A percentile compares a stretch with the other conserved stretches of the same genome.
phyloP scores from a whole-genome alignment of 2,329 filamentous ascomycete genomes.

The Chalaropsis ovoidea region DNA sequence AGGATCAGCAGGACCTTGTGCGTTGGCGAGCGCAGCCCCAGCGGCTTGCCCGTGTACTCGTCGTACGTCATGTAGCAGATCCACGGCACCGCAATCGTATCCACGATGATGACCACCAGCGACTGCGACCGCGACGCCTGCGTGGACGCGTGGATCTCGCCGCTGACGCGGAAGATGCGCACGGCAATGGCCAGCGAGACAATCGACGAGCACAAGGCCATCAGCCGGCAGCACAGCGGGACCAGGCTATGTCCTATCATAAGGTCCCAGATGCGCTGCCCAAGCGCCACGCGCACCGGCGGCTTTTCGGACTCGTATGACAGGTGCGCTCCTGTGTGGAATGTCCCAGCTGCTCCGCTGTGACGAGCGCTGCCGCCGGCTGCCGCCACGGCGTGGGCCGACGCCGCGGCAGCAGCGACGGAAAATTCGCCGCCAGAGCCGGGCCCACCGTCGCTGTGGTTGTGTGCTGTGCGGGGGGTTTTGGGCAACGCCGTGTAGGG shows the following conservation, averaged over 20 bases:
- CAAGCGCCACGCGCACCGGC: slow-evolving; percentile 32
- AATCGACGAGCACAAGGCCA: slow-evolving; percentile 72
- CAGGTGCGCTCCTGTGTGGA: slow-evolving; percentile 4
- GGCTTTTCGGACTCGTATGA: slow-evolving; percentile 27
- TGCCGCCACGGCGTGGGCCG: not conserved
- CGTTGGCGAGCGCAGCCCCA: slow-evolving; percentile 72
- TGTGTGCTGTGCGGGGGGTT: slow-evolving; percentile 25
- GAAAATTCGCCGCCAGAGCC: slow-evolving; percentile 28
- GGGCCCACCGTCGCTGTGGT: not conserved
- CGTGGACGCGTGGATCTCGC: slow-evolving; percentile 30
- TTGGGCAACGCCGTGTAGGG: slow-evolving; percentile 29
- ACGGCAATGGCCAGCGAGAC: slow-evolving; percentile 69
- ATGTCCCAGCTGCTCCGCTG: slow-evolving; percentile 26
- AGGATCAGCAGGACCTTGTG: slow-evolving; percentile 85
- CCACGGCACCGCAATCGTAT: slow-evolving; percentile 80
- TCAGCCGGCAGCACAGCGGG: slow-evolving; percentile 71
- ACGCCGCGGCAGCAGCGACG: not conserved
- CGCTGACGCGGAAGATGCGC: slow-evolving; percentile 55
- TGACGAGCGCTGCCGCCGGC: slow-evolving; percentile 17
- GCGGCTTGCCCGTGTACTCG: slow-evolving; percentile 87
- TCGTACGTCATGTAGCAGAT: slow-evolving; percentile 90
- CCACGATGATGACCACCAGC: slow-evolving; percentile 79
- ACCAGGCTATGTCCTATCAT: slow-evolving; percentile 75
- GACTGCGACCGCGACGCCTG: slow-evolving; percentile 60
- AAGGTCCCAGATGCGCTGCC: slow-evolving; percentile 53